Conservation (phyloP, 2,329 filamentous ascomycete genomes). For the Blastomyces parvus region DNA sequence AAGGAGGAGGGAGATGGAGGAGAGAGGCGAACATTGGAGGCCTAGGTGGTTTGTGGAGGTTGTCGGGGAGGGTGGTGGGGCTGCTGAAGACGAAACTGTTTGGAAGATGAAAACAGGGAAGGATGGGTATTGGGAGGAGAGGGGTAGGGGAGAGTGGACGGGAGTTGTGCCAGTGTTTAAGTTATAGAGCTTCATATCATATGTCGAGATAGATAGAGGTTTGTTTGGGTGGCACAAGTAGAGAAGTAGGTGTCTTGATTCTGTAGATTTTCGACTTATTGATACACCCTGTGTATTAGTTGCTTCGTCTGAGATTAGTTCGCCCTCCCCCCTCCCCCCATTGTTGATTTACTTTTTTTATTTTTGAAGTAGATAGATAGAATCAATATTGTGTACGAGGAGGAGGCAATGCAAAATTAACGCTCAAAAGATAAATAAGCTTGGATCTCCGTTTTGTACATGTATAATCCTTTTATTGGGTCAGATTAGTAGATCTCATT, state of each 20-base stretch:
- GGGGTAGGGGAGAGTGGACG: constrained; percentile 58
- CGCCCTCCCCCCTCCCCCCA: no score
- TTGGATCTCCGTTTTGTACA: not conserved
- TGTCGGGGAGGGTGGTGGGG: constrained; percentile 26
- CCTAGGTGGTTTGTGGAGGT: constrained; percentile 80
- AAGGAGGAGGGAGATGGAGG: constrained; percentile 66
- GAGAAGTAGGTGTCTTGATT: not conserved
- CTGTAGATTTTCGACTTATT: not conserved
- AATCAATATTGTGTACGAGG: not conserved
- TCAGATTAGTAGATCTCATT: not conserved
- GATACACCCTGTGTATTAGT: not conserved
- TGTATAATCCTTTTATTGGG: not conserved
- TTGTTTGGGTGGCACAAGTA: not conserved
- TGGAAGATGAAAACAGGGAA: constrained; percentile 54
- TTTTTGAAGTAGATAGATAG: not conserved
- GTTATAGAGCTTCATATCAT: constrained; percentile 13
- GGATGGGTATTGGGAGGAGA: constrained; percentile 90
- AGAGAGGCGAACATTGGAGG: constrained; percentile 58
- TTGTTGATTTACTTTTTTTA: not conserved
- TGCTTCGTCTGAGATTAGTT: not conserved
- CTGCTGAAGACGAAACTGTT: constrained; percentile 9
- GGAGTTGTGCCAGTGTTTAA: constrained; percentile 49
- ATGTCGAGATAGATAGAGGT: not conserved
- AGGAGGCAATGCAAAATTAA: not conserved
- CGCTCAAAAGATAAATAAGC: not conserved